Evolutionary conservation across 106 monocot genomes (phyloP).

Genomic region (Iris macrosiphon): DNA sequence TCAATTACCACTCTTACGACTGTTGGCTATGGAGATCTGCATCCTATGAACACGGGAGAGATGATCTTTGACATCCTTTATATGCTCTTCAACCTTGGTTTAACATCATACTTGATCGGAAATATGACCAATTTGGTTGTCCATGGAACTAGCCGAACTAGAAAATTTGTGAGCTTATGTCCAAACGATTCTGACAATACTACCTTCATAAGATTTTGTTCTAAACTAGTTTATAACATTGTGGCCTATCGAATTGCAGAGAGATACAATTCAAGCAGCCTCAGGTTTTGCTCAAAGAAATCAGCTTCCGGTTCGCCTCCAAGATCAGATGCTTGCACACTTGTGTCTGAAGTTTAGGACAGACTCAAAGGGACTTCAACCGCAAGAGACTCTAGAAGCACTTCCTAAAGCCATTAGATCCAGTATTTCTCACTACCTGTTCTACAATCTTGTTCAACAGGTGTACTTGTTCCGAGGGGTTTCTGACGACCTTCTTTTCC

Average conservation of each 20-base stretch:
- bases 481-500: conserved; percentile 87
- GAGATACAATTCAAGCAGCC: conserved; percentile 95
- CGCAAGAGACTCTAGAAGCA: conserved; percentile 85
- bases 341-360: conserved; percentile 83
- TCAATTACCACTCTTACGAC: conserved; percentile 98
- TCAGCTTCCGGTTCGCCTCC: conserved; percentile 63
- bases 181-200: too few species aligned
- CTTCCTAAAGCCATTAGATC: conserved; percentile 93
- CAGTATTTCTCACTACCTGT: conserved; percentile 89
- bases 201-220: too few species aligned
- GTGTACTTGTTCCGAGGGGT: conserved; percentile 81
- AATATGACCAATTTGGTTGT: conserved; percentile 98
- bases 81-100: conserved; percentile 96
- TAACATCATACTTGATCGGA: conserved; percentile 93
- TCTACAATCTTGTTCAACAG: conserved; percentile 63
- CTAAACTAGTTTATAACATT: too few species aligned
- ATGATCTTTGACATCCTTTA: conserved; percentile 80
- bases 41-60: conserved; percentile 75
- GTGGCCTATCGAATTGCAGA: conserved; percentile 31
- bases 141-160: conserved; percentile 84
- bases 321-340: conserved; percentile 97
- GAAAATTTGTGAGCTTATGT: conserved; percentile 68
- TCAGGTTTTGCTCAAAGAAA: conserved; percentile 86
- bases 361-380: conserved; percentile 92
- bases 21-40: conserved; percentile 97